Evolutionary conservation across 768 basidiomycete genomes (phyloP).

Genomic region (Amanita molliuscula): DNA sequence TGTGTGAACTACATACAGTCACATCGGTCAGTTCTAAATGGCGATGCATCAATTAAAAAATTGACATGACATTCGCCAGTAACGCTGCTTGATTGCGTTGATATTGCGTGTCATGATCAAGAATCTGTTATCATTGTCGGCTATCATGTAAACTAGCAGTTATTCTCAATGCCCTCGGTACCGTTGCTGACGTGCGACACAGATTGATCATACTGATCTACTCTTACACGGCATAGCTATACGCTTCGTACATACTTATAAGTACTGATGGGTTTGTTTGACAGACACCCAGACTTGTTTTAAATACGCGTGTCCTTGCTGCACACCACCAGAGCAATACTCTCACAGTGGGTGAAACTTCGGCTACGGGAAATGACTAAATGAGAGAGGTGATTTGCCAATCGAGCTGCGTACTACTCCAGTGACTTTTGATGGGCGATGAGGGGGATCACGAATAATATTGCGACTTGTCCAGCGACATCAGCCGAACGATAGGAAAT

Average conservation of each 20-base stretch:
- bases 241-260: not conserved
- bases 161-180: too few species aligned
- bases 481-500: too few species aligned
- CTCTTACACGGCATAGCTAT: not conserved
- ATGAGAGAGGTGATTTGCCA: too few species aligned
- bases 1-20: not conserved
- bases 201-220: not conserved
- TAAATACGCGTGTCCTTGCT: not conserved
- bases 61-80: not conserved
- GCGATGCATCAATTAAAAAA: not conserved
- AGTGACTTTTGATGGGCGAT: too few species aligned
- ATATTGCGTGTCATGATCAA: not conserved
- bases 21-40: not conserved
- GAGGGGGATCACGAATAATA: too few species aligned
- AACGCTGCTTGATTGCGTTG: not conserved
- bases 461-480: too few species aligned
- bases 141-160: too few species aligned
- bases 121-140: not conserved
- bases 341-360: not conserved
- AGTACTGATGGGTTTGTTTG: not conserved
- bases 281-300: not conserved
- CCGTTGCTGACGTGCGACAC: not conserved
- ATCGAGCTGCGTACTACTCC: too few species aligned
- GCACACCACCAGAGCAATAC: not conserved
- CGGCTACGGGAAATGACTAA: too few species aligned